Evolutionary conservation across 148 eudicot genomes (phyloP).

Genomic region (Gaultheria prostrata): DNA sequence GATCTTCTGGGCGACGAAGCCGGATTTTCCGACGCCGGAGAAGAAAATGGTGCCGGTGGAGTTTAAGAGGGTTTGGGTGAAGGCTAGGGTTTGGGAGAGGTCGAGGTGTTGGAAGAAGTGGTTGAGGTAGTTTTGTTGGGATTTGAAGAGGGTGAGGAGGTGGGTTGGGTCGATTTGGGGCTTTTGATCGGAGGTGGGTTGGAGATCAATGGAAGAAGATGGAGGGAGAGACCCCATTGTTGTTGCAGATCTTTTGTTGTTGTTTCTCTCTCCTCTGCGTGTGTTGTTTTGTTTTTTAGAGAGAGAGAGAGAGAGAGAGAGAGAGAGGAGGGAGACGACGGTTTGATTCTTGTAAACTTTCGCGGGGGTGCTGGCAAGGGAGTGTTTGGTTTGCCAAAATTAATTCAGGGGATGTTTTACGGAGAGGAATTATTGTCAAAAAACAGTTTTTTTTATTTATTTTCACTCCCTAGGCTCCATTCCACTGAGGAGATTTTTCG

Average conservation of each 20-base stretch:
- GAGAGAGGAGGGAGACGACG: neutral
- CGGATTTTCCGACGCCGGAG: slow-evolving; percentile 94
- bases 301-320: neutral
- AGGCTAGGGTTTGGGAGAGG: slow-evolving; percentile 60
- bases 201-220: neutral
- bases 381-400: neutral
- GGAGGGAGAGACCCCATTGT: slow-evolving; percentile 44
- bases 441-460: too few relatives aligned
- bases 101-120: slow-evolving; percentile 74
- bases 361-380: neutral
- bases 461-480: too few relatives aligned
- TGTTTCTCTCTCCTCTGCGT: neutral
- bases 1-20: slow-evolving; percentile 87
- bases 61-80: slow-evolving; percentile 67
- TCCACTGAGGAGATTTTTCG: too few relatives aligned
- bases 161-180: slow-evolving; percentile 22
- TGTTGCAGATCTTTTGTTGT: neutral
- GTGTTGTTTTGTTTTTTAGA: neutral
- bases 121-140: slow-evolving; percentile 75
- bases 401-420: too few relatives aligned
- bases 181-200: neutral
- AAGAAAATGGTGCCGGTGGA: slow-evolving; percentile 73
- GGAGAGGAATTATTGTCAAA: too few relatives aligned
- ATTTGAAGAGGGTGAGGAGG: slow-evolving; percentile 70
- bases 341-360: too few relatives aligned